A percentile compares a stretch with the other conserved stretches of the same genome.
These are phyloP conservation scores for Picea sitchensis DNA, from an alignment of 75 land plant species.

Conservation along the genomic window DNA sequence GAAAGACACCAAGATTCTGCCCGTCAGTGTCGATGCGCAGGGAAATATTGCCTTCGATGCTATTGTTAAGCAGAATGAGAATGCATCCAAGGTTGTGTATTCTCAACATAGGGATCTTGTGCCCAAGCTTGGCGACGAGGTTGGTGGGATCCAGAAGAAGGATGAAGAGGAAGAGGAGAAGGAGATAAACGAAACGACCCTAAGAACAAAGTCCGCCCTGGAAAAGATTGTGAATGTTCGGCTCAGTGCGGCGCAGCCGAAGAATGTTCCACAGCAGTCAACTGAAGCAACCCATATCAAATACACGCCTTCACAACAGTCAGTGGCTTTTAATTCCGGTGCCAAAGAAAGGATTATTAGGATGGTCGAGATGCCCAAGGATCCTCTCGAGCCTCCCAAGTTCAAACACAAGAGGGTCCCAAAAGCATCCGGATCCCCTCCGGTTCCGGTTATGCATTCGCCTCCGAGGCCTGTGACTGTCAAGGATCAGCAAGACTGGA, in stretches of 20 bases:
- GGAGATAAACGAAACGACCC: constrained; percentile 69
- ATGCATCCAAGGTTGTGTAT: constrained; percentile 75
- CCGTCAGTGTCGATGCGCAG: constrained; percentile 70
- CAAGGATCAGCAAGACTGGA: constrained; percentile 99
- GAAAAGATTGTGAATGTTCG: constrained; percentile 89
- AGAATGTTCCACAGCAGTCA: constrained; percentile 67
- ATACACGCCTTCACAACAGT: constrained; percentile 91
- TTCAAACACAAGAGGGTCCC: constrained; percentile 99
- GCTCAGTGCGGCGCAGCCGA: constrained; percentile 94
- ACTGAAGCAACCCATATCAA: constrained; percentile 70
- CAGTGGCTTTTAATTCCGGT: constrained; percentile 85
- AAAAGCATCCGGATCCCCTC: constrained; percentile 89
- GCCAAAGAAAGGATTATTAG: constrained; percentile 90
- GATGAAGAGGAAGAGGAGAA: constrained; percentile 41
- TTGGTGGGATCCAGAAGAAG: constrained; percentile 17
- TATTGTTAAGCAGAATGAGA: constrained; percentile 87
- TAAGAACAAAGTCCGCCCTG: constrained; percentile 74
- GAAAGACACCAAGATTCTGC: constrained; percentile 66
- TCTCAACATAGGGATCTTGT: constrained; percentile 88
- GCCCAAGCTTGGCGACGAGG: constrained; percentile 56
- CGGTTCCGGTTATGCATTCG: constrained; percentile 91
- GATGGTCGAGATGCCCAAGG: constrained; percentile 94
- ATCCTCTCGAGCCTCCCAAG: constrained; percentile 97
- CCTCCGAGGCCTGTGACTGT: constrained; percentile 96
- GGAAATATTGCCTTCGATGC: constrained; percentile 89